Conservation (phyloP, 2,329 filamentous ascomycete species). For the Diatrype stigma region DNA sequence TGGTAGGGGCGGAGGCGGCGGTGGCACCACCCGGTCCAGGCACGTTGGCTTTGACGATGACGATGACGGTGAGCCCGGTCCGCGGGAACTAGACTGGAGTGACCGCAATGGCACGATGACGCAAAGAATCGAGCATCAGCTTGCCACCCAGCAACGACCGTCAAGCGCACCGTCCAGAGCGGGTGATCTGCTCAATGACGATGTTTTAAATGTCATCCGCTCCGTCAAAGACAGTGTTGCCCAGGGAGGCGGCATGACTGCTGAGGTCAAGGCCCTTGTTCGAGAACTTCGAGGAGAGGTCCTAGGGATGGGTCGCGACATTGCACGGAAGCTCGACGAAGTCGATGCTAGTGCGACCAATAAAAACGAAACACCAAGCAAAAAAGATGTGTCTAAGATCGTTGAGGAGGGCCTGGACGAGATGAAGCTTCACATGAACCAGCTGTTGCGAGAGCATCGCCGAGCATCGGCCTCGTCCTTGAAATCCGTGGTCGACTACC, state of each 20-base stretch:
- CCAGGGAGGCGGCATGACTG: conserved; percentile 82
- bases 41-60: conserved; percentile 41
- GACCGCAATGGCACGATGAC: conserved; percentile 31
- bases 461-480: conserved; percentile 62
- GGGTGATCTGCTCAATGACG: conserved; percentile 64
- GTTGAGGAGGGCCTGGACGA: conserved; percentile 77
- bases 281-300: conserved; percentile 89
- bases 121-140: conserved; percentile 39
- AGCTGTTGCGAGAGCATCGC: conserved; percentile 71
- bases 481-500: conserved; percentile 65
- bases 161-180: conserved; percentile 41
- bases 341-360: conserved; percentile 44
- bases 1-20: conserved; percentile 19
- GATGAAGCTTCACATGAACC: conserved; percentile 79
- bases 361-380: conserved; percentile 49
- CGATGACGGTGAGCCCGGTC: conserved; percentile 26
- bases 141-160: conserved; percentile 40
- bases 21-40: conserved; percentile 24
- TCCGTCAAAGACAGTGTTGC: conserved; percentile 89
- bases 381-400: conserved; percentile 70
- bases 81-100: conserved; percentile 30
- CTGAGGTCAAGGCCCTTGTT: conserved; percentile 86
- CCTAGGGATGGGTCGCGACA: conserved; percentile 87
- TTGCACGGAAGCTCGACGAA: conserved; percentile 81
- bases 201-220: conserved; percentile 76